These are phyloP conservation scores for Nakazawaea holstii DNA, from an alignment of 805 yeast species.

Conservation along the genomic window DNA sequence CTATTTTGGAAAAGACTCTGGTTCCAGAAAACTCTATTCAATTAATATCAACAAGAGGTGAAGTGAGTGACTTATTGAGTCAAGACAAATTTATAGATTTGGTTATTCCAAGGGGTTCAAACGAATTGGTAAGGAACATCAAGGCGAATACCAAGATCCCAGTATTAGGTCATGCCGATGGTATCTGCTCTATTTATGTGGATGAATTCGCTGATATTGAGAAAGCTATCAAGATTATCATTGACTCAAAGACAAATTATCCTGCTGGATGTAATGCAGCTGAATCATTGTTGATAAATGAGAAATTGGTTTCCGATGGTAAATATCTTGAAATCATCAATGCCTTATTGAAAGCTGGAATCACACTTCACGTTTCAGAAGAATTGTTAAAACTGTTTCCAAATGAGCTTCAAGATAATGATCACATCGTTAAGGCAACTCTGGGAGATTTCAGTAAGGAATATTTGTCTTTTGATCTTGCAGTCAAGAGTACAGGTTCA, in stretches of 20 bases:
- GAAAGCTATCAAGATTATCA: slow-evolving; percentile 69
- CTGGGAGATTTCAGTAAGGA: slow-evolving; percentile 77
- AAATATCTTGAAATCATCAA: slow-evolving; percentile 14
- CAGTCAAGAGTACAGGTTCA: slow-evolving; percentile 57
- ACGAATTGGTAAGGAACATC: slow-evolving; percentile 80
- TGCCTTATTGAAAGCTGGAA: slow-evolving; percentile 56
- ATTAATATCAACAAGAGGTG: slow-evolving; percentile 82
- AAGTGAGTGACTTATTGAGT: slow-evolving; percentile 74
- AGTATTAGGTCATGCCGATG: slow-evolving; percentile 98
- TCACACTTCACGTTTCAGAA: slow-evolving; percentile 62
- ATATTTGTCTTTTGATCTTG: slow-evolving; percentile 76
- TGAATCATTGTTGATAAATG: slow-evolving; percentile 74
- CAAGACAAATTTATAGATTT: slow-evolving; percentile 91
- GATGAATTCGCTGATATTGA: slow-evolving; percentile 71
- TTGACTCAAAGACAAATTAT: slow-evolving; percentile 91
- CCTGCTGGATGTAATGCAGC: slow-evolving; percentile 99
- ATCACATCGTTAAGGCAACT: slow-evolving; percentile 39
- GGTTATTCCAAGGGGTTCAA: slow-evolving; percentile 98
- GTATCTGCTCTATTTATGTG: slow-evolving; percentile 85
- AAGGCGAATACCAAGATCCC: slow-evolving; percentile 90
- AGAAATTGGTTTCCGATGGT: slow-evolving; percentile 25
- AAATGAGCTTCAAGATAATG: slow-evolving; percentile 12
- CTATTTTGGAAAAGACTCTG: slow-evolving; percentile 50
- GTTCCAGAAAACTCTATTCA: slow-evolving; percentile 84
- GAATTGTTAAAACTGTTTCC: slow-evolving; percentile 35